Evolutionary conservation across 169 alveolate genomes (phyloP), one percentile per base, ranked within the genome.

Genomic region (Plasmodium chabaudi): DNA sequence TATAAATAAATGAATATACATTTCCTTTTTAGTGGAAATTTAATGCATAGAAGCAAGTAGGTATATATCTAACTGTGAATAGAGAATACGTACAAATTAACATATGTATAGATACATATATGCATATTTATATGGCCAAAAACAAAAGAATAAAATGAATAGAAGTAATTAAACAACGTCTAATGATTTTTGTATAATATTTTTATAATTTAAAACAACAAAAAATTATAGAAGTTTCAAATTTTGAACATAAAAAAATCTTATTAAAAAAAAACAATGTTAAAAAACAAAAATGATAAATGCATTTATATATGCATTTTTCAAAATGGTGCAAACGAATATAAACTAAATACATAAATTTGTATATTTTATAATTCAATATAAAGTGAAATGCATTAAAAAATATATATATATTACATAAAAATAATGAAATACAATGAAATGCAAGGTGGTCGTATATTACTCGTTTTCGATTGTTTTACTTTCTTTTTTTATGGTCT

Each of bases 201-300:
- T 51, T 44, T 63, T 51, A 75, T 75, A 64, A 63, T 61, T 63
- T 75, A 75, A 75, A 75, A 75, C 87, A 72, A 72, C 74, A 75
- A 75, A 75, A 61, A 63, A 46, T 15, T n/a, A 69, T 75, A 61
- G 13, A 27, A 25, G 23, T 63, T 51, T 63, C 74, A 75, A 61
- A 17, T 75, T 42, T 42, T 75, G 42, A 27, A 44, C 19, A 59
- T 75, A 75, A 67, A 63, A 64, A 75, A 63, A 49, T 75, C 75
- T 75, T 49, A 42, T 42, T 47, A 27, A 23, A 23, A 53, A 46
- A 73, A 73, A 19, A 42, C 15, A 56, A 34, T 73, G 51, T 59
- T 57, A 21, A 59, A 23, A 75, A 75, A 75, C 42, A 42, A 39
- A 61, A 34, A 39, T 55, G 39, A 55, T 25, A 55, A 15, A 63